Evolutionary conservation across 1,284 basidiomycete species (phyloP), one percentile per base, ranked within the genome.

Genomic region (Heterobasidion parviporum): DNA sequence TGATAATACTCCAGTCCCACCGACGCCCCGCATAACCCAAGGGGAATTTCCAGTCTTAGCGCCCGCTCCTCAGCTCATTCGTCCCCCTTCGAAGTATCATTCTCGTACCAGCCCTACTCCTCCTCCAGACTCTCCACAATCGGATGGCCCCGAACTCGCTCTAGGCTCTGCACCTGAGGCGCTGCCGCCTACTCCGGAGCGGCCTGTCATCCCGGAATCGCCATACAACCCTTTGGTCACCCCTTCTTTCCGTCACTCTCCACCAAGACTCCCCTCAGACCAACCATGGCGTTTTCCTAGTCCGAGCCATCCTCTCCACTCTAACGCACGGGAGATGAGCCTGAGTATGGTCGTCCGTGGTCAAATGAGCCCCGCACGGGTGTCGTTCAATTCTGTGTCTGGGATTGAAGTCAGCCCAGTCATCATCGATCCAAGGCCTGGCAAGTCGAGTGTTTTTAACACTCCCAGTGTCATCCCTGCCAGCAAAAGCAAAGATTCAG

Each of bases 261-360:
- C 86, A 10, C 78, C 82, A 0, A 83, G 79, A 7, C 75, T 83
- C 18, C 83, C 85, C 7, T 84, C 81, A 16, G 82, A 86, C 60
- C 85, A 87, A 57, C 86, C 87, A 6, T 89, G 87, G 87, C 79
- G 83, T 41, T 89, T 81, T 65, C 80, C 82, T 15, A 86, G 83
- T 62, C 83, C 84, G 18, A 84, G 82, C 54, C 83, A 87, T 64
- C 84, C 87, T 3, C 69, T 87, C 38, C 80, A 86, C 65, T 81
- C 80, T 12, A 75, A 68, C 34, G 77, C 78, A 9, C 78, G 80
- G 44, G 82, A 89, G 57, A 63, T 86, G n/a, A 83, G 82, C 32
- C 69, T 88, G 49, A 76, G 77, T 54, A 79, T 83, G 76, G 71
- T 89, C 20, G 74, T 79, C 26, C 68, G 65, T 20, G 71, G 69